These are phyloP conservation scores for Amylocarpus encephaloides DNA, from an alignment of 2,329 filamentous ascomycete genomes.

Conservation along the genomic window DNA sequence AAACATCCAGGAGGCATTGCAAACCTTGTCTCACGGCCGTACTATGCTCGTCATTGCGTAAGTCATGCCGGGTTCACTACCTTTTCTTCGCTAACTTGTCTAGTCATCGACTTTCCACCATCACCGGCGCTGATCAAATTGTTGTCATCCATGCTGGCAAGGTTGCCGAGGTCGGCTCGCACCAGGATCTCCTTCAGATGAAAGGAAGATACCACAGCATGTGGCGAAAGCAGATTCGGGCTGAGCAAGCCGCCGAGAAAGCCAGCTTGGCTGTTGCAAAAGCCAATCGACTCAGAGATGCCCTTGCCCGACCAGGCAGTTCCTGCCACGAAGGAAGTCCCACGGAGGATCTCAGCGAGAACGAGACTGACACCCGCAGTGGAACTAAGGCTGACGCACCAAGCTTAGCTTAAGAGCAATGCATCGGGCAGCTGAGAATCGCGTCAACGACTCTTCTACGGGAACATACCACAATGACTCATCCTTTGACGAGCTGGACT, in stretches of 20 bases:
- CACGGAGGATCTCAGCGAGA: conserved; percentile 27
- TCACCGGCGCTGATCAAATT: conserved; percentile 86
- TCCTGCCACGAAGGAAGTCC: conserved; percentile 24
- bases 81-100: conserved; percentile 82
- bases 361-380: conserved; percentile 23
- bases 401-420: conserved; percentile 16
- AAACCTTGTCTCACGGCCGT: conserved; percentile 73
- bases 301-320: conserved; percentile 24
- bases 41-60: conserved; percentile 94
- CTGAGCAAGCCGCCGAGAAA: conserved; percentile 62
- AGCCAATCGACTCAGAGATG: conserved; percentile 27
- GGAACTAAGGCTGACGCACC: conserved; percentile 11
- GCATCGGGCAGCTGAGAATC: conserved; percentile 8
- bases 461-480: conserved; percentile 13
- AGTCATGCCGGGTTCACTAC: conserved; percentile 32
- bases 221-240: conserved; percentile 84
- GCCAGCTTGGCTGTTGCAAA: conserved; percentile 34
- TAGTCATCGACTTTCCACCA: conserved; percentile 68
- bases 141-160: conserved; percentile 73
- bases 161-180: conserved; percentile 72
- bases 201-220: conserved; percentile 72
- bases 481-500: not conserved
- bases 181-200: conserved; percentile 64
- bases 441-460: conserved; percentile 11
- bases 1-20: conserved; percentile 82